Percentiles rank a stretch among this genome's conserved stretches.
These are phyloP conservation scores for Raddia distichophylla DNA, from an alignment of 176 grass and related monocot genomes.

Conservation along the genomic window DNA sequence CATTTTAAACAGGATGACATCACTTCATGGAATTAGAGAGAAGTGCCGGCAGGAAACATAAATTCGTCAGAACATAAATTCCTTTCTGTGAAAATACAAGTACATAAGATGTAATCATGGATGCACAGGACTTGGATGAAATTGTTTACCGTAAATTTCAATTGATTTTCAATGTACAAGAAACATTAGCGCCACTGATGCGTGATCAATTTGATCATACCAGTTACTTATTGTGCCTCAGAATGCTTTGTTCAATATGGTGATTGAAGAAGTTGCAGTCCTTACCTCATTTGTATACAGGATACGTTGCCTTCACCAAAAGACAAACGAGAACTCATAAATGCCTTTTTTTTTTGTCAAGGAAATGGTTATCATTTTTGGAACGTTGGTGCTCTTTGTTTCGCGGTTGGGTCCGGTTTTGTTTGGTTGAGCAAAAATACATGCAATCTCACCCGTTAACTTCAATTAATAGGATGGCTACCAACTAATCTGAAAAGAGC, in stretches of 20 bases:
- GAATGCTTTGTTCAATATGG: neutral
- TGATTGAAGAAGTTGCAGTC: neutral
- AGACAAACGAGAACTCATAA: neutral
- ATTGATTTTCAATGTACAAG: neutral
- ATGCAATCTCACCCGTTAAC: neutral
- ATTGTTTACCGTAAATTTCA: neutral
- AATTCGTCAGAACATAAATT: no score
- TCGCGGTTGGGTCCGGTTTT: no score
- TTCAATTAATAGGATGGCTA: neutral
- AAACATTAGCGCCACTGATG: neutral
- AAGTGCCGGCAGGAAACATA: no score
- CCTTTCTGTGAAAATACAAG: neutral
- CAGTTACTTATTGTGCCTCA: neutral
- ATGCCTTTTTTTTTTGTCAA: no score
- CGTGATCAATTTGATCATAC: neutral
- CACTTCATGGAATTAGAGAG: neutral
- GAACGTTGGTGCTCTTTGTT: neutral
- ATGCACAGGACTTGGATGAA: neutral
- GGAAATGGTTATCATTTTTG: neutral
- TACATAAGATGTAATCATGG: neutral
- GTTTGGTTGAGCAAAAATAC: no score
- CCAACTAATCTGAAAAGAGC: neutral
- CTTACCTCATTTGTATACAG: no score
- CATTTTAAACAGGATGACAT: neutral
- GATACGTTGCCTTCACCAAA: no score